These are phyloP conservation scores for Podila clonocystis DNA, from an alignment of 192 early-diverging fungal species.

Conservation along the genomic window DNA sequence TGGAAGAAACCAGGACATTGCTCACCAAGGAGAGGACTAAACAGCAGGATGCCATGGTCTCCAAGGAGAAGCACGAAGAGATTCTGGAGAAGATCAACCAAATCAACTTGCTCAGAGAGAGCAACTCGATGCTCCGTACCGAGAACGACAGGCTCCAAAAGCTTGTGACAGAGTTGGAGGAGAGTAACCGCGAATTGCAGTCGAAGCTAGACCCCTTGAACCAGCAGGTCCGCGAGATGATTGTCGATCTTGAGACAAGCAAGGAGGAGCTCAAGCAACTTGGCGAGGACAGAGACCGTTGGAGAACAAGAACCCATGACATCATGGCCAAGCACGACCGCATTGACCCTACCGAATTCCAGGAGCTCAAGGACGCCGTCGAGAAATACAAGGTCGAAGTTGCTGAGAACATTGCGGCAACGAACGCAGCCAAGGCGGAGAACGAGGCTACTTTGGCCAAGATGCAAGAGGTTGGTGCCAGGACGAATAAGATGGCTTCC, in stretches of 20 bases:
- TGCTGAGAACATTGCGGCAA: constrained; percentile 7
- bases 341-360: constrained; percentile 83
- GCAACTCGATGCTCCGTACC: constrained; percentile 75
- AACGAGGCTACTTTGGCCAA: constrained; percentile 16
- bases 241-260: constrained; percentile 69
- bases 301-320: constrained; percentile 78
- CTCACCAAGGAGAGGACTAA: constrained; percentile 62
- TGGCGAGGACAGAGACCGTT: constrained; percentile 70
- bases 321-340: constrained; percentile 82
- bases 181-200: constrained; percentile 49
- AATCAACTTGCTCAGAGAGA: constrained; percentile 76
- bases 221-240: constrained; percentile 67
- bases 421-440: constrained; percentile 23
- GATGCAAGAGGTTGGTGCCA: constrained; percentile 20
- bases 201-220: constrained; percentile 61
- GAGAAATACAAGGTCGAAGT: constrained; percentile 37
- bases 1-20: constrained; percentile 72
- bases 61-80: constrained; percentile 65
- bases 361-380: constrained; percentile 70
- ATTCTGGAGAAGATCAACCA: constrained; percentile 75
- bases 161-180: constrained; percentile 53
- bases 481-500: constrained; percentile 7
- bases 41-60: constrained; percentile 54
- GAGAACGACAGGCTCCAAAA: constrained; percentile 59
- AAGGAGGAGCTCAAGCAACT: constrained; percentile 63